A percentile compares a stretch with the other conserved stretches of the same genome.
phyloP scores from a whole-genome alignment of 306 rosid species.

The Vigna angularis region DNA sequence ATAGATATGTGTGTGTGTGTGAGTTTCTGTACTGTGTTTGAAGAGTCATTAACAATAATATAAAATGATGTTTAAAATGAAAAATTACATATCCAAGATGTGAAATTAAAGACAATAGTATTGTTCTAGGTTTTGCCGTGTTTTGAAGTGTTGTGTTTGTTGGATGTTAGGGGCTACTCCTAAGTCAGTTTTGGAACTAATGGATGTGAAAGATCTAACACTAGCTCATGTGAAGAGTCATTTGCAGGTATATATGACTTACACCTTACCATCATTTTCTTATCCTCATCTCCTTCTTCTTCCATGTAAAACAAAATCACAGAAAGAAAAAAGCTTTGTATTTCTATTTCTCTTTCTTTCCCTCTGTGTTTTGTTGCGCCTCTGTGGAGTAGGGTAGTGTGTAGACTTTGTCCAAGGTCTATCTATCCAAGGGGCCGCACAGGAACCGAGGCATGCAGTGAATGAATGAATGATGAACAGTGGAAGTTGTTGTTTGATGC shows the following conservation, averaged over 20 bases:
- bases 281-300: background rate
- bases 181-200: slow-evolving; percentile 86
- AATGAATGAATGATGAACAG: slow-evolving; percentile 62
- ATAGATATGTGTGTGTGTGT: background rate
- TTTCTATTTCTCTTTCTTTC: slow-evolving; percentile 7
- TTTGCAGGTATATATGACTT: slow-evolving; percentile 73
- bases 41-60: too few relatives aligned
- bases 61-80: background rate
- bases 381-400: slow-evolving; percentile 43
- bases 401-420: slow-evolving; percentile 56
- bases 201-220: slow-evolving; percentile 97
- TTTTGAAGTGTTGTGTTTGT: background rate
- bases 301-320: slow-evolving; percentile 38
- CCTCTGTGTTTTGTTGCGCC: background rate
- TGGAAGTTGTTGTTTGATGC: slow-evolving; percentile 53
- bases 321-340: background rate
- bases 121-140: background rate
- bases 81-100: background rate
- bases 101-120: background rate
- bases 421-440: slow-evolving; percentile 61
- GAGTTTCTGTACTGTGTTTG: background rate
- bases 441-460: slow-evolving; percentile 62
- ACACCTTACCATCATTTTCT: background rate
- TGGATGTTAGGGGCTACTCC: slow-evolving; percentile 86
- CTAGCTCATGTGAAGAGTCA: slow-evolving; percentile 98